Conservation (phyloP, 495 filamentous ascomycete species). For the Geoglossum glabrum region DNA sequence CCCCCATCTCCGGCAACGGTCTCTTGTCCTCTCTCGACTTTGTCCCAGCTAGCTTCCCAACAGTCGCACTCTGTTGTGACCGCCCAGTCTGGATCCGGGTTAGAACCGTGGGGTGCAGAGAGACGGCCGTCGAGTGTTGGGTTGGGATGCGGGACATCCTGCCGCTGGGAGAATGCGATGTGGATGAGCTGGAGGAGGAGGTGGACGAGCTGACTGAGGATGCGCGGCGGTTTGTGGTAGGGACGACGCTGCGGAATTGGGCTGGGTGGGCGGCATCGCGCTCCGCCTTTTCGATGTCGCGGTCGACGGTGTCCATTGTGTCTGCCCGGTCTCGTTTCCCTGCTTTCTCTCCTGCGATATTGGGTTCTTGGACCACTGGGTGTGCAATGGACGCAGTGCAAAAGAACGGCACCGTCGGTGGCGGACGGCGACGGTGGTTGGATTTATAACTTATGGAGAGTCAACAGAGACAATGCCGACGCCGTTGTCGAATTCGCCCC, state of each 20-base stretch:
- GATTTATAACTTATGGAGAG: too few species aligned
- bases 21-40: constrained; percentile 31
- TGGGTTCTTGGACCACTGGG: too few species aligned
- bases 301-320: constrained; percentile 19
- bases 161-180: too few species aligned
- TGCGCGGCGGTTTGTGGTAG: background rate
- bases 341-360: too few species aligned
- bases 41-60: constrained; percentile 31
- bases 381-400: too few species aligned
- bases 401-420: too few species aligned
- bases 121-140: constrained; percentile 40
- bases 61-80: constrained; percentile 56
- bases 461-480: too few species aligned
- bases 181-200: constrained; percentile 6
- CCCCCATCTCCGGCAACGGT: constrained; percentile 41
- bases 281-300: constrained; percentile 22
- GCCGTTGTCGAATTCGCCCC: too few species aligned
- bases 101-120: constrained; percentile 49
- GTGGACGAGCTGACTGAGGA: constrained; percentile 12
- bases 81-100: constrained; percentile 55
- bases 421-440: too few species aligned
- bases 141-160: constrained; percentile 42
- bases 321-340: too few species aligned
- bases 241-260: constrained; percentile 7
- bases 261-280: constrained; percentile 11